Evolutionary conservation across 2,329 filamentous ascomycete species (phyloP), one percentile per base, ranked within the genome.

Genomic region (Fusarium miscanthi): DNA sequence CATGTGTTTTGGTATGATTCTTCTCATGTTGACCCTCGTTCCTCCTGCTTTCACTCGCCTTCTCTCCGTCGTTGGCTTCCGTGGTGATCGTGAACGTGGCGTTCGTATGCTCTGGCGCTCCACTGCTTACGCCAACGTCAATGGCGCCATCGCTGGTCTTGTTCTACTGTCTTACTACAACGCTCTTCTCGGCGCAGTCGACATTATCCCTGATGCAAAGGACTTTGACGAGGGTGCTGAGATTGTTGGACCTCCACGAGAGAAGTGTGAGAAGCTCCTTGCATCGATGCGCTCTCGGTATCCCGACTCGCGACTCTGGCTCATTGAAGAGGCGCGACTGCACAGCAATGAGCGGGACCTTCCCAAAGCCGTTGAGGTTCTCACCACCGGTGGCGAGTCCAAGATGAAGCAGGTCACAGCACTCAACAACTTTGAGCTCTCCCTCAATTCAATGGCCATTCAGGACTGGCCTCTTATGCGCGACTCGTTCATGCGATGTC

Each of bases 51-150:
- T 98, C 81, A 92, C 90, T n/a, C 92, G 90, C 62, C 88, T 99
- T 2, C 86, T 98, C 8, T 93, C 92, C 66, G 92, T 98, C 45
- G 92, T 98, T 35, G 96, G 96, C 2, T 98, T 98, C 83, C 91
- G 90, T 69, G 96, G 96, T 37, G 95, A 98, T 79, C 91, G 95
- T 46, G 90, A 94, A 69, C 88, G 92, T 42, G 96, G 95, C 14
- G 87, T 98, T 37, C 86, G 88, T 42, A 92, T 98, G 89, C 89
- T 99, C 8, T 99, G 96, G 96, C 91, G 93, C 79, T 93, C 94
- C 17, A 94, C 94, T 27, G 90, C 91, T 54, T 96, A 95, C 80
- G 84, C 91, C 69, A 97, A 97, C 80, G 89, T 98, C 77, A 97
- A 98, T 78, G 95, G 95, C n/a, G 95, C 93, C 11, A 92, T 98